These are phyloP conservation scores for Fusarium hainanense DNA, from an alignment of 2,329 filamentous ascomycete species.

Conservation along the genomic window DNA sequence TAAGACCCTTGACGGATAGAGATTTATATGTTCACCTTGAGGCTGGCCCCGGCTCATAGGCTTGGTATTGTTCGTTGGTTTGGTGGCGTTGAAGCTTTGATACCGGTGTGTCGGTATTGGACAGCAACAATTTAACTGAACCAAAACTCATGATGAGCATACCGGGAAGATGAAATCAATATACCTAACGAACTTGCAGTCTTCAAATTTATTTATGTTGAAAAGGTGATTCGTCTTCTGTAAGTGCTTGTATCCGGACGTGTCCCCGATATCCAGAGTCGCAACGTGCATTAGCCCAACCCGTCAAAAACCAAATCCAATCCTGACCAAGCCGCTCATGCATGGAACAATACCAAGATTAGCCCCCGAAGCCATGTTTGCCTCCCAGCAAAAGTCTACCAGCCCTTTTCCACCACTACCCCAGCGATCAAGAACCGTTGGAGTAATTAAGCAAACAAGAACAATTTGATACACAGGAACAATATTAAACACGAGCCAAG, in stretches of 20 bases:
- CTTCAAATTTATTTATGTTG: background rate
- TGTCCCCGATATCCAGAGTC: background rate
- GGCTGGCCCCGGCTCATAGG: constrained; percentile 7
- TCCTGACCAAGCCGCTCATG: background rate
- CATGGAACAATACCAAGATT: constrained; percentile 14
- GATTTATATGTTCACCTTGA: background rate
- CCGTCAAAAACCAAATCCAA: background rate
- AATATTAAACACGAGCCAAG: constrained; percentile 13
- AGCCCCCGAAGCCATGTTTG: constrained; percentile 18
- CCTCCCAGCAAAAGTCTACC: background rate
- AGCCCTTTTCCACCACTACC: background rate
- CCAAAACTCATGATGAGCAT: background rate
- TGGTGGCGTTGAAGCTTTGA: constrained; percentile 16
- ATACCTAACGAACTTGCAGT: background rate
- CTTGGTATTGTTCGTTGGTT: constrained; percentile 22
- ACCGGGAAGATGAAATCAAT: too few species aligned
- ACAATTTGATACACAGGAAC: background rate
- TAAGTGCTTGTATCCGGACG: background rate
- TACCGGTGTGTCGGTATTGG: background rate
- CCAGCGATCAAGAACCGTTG: background rate
- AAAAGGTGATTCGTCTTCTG: background rate
- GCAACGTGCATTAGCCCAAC: background rate
- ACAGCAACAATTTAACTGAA: background rate
- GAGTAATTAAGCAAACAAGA: background rate
- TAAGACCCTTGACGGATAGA: background rate